Conservation (phyloP, 2,329 filamentous ascomycete genomes). For the Ophiosphaerella korrae region DNA sequence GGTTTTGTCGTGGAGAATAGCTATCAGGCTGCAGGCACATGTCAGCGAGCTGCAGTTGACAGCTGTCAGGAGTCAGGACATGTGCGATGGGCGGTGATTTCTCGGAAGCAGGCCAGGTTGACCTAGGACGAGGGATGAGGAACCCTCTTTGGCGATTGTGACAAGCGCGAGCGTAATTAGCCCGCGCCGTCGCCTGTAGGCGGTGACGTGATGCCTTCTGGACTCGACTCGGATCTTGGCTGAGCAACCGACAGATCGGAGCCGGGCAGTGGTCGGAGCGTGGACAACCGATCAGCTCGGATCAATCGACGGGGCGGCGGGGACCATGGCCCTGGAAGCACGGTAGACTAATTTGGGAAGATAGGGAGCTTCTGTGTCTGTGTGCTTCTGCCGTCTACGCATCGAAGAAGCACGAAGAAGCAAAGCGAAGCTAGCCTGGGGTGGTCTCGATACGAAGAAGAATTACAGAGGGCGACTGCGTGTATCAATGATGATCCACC, state of each 20-base stretch:
- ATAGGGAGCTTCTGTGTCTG: background rate
- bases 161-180: conserved; percentile 20
- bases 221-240: conserved; percentile 13
- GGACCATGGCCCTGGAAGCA: conserved; percentile 36
- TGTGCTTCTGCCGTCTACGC: no score
- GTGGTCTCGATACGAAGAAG: no score
- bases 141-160: conserved; percentile 15
- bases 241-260: conserved; percentile 38
- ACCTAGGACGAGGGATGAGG: conserved; percentile 9
- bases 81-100: no score
- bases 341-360: conserved; percentile 28
- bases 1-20: no score
- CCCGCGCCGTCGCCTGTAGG: conserved; percentile 9
- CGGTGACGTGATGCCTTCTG: conserved; percentile 22
- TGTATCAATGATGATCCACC: no score
- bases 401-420: no score
- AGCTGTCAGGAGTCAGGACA: conserved; percentile 4
- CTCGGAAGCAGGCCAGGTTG: no score
- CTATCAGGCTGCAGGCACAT: no score
- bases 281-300: conserved; percentile 36
- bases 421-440: no score
- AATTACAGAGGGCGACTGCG: no score
- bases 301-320: conserved; percentile 27
- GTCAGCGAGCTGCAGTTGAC: background rate
- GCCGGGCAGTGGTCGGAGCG: conserved; percentile 30